A percentile compares a stretch with the other conserved stretches of the same genome.
phyloP scores from a whole-genome alignment of 2,329 filamentous ascomycete genomes.

The Talaromyces sp. region DNA sequence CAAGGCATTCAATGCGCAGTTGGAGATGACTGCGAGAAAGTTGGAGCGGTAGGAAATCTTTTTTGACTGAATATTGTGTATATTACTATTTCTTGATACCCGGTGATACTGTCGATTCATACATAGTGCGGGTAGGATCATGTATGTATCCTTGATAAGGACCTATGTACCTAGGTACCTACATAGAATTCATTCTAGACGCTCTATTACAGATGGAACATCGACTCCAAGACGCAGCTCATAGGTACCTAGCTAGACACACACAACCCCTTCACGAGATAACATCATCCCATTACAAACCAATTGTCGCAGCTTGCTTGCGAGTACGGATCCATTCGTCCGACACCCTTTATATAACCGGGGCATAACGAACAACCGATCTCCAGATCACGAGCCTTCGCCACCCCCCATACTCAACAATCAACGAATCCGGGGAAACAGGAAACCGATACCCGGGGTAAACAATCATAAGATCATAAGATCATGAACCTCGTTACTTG shows the following conservation, averaged over 20 bases:
- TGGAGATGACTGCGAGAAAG: conserved; percentile 31
- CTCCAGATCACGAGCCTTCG: background rate
- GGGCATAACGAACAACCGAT: background rate
- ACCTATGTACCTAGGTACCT: background rate
- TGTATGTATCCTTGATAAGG: background rate
- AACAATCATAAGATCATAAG: background rate
- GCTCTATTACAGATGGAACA: too few relatives aligned
- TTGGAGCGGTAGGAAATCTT: conserved; percentile 3
- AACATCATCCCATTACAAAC: too few relatives aligned
- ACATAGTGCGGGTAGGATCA: background rate
- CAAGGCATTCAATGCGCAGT: conserved; percentile 39
- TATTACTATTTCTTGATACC: background rate
- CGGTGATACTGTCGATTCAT: background rate
- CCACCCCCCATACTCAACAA: background rate
- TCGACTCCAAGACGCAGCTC: too few relatives aligned
- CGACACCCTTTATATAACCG: background rate
- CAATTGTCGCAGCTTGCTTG: too few relatives aligned
- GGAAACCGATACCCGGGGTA: background rate
- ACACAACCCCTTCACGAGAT: background rate
- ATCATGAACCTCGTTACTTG: background rate
- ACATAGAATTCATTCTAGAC: too few relatives aligned
- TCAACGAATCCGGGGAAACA: background rate
- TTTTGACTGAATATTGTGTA: background rate
- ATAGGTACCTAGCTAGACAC: too few relatives aligned
- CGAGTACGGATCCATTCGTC: background rate